Conservation (phyloP, 2,329 filamentous ascomycete genomes). For the Fusarium sarcochroum region DNA sequence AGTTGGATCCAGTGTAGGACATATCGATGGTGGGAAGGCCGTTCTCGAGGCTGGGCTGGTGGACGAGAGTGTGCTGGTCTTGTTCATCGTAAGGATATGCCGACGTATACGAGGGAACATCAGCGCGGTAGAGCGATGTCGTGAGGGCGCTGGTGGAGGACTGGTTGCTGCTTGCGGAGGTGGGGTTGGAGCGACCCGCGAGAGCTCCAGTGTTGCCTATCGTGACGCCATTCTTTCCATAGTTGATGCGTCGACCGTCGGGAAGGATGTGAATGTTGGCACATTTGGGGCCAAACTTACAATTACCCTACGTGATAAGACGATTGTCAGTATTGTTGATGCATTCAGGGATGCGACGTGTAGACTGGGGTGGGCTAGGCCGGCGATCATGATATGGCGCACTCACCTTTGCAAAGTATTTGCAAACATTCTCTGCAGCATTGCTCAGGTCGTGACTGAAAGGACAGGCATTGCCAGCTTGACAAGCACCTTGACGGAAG, state of each 20-base stretch:
- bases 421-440: constrained; percentile 91
- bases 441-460: constrained; percentile 94
- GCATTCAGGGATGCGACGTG: constrained; percentile 25
- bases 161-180: constrained; percentile 62
- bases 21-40: constrained; percentile 71
- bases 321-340: constrained; percentile 38
- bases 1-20: constrained; percentile 71
- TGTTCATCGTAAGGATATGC: constrained; percentile 60
- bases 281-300: constrained; percentile 98
- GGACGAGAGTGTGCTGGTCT: constrained; percentile 61
- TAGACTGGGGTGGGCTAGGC: constrained; percentile 18
- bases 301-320: constrained; percentile 79
- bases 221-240: constrained; percentile 77
- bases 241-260: constrained; percentile 92
- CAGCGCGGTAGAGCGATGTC: constrained; percentile 62
- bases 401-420: constrained; percentile 96
- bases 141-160: constrained; percentile 79
- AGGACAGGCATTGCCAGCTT: constrained; percentile 95
- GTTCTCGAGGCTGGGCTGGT: constrained; percentile 68
- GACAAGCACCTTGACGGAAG: constrained; percentile 95
- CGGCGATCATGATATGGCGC: constrained; percentile 40
- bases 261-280: constrained; percentile 96
- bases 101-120: constrained; percentile 56
- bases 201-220: constrained; percentile 72
- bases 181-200: constrained; percentile 73